Percentiles rank a stretch among this genome's conserved stretches.
Evolutionary conservation across 2,329 filamentous ascomycete genomes (phyloP).

Genomic region (Decorospora gaudefroyi): DNA sequence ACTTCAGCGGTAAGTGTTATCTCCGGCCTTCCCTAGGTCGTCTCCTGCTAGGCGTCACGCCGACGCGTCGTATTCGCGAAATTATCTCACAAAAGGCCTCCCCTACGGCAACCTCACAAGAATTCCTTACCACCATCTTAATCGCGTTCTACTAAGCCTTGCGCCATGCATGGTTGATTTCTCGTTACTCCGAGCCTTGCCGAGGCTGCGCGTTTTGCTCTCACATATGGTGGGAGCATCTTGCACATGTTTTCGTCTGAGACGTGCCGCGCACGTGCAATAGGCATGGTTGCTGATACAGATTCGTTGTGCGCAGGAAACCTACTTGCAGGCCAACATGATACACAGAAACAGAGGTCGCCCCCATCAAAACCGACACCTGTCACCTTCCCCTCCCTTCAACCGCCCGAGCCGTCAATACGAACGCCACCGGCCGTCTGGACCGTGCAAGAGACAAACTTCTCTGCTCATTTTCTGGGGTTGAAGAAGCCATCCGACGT

Average conservation of each 20-base stretch:
- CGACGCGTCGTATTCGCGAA: not conserved
- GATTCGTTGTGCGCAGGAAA: constrained; percentile 34
- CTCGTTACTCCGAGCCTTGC: constrained; percentile 2
- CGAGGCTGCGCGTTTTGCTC: constrained; percentile 23
- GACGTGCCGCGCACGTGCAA: constrained; percentile 29
- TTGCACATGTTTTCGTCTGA: constrained; percentile 39
- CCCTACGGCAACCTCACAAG: not conserved
- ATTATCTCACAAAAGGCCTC: not conserved
- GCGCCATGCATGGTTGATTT: no score
- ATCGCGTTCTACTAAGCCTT: not conserved
- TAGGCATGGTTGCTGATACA: constrained; percentile 40
- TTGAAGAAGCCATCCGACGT: constrained; percentile 52
- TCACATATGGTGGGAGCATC: constrained; percentile 21
- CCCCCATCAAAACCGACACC: constrained; percentile 57
- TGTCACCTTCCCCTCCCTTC: constrained; percentile 58
- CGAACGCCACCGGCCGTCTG: constrained; percentile 37
- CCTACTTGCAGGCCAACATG: constrained; percentile 48
- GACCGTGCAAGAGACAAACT: constrained; percentile 47
- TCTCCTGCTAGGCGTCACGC: constrained; percentile 9
- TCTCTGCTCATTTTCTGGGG: constrained; percentile 51
- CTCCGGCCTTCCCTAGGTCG: not conserved
- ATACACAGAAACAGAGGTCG: constrained; percentile 48
- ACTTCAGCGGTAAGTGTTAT: constrained; percentile 44
- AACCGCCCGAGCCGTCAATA: constrained; percentile 42
- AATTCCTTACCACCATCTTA: no score